These are phyloP conservation scores for Lactifluus hygrophoroides DNA, from an alignment of 768 basidiomycete genomes.

Conservation along the genomic window DNA sequence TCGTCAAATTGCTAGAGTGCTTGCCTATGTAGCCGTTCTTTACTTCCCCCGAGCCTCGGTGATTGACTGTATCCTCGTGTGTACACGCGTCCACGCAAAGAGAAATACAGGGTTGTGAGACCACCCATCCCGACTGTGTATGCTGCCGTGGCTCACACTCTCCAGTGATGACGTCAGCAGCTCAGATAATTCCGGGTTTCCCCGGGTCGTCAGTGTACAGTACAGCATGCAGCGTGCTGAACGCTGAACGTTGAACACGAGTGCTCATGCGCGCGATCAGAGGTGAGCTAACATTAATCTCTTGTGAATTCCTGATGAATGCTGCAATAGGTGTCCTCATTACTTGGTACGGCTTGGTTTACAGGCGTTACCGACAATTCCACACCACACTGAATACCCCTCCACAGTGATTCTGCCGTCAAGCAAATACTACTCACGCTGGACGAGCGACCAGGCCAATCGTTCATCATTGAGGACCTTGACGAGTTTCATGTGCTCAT, in stretches of 20 bases:
- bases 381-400: neutral
- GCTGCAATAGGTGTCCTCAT: slow-evolving; percentile 49
- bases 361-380: slow-evolving; percentile 19
- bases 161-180: neutral
- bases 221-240: too few relatives aligned
- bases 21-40: too few relatives aligned
- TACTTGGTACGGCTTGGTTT: too few relatives aligned
- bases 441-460: slow-evolving; percentile 56
- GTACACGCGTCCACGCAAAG: neutral
- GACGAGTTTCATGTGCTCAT: slow-evolving; percentile 80
- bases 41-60: neutral
- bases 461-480: slow-evolving; percentile 80
- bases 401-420: slow-evolving; percentile 70
- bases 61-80: neutral
- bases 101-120: too few relatives aligned
- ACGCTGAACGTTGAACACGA: too few relatives aligned
- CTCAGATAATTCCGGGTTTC: too few relatives aligned
- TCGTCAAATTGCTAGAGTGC: too few relatives aligned
- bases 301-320: neutral
- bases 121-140: too few relatives aligned
- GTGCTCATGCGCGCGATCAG: slow-evolving; percentile 7
- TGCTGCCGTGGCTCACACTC: too few relatives aligned
- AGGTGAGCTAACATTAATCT: neutral
- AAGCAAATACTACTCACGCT: slow-evolving; percentile 79
- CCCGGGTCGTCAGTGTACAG: too few relatives aligned